Base-by-base conservation (phyloP, 1,139 yeast species). In the Protomyces arabidopsidicola region DNA sequence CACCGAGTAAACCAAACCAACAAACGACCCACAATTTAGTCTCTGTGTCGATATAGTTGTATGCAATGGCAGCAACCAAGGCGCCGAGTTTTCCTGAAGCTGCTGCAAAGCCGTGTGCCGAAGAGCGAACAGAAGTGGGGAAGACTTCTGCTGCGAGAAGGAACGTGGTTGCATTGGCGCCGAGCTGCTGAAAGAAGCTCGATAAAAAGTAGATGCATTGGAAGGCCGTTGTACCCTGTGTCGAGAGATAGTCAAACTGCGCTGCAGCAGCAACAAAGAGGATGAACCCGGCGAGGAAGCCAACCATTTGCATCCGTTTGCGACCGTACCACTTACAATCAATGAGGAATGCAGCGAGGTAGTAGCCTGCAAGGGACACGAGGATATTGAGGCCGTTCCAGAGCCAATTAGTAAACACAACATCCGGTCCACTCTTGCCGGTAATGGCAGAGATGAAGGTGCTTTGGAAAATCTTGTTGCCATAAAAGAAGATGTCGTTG, bases 321-420 rank as follows among this genome's bases (percentile, higher is more conserved):
- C 88, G 83, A 69, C 88, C 88, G 65, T 70, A 75, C 63, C 75
- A 68, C 69, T 84, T 71, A 66, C 78, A 76, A 74, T 84, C 88
- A 66, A 84, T 75, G 66, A 84, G 78, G 69, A 85, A 83, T 64
- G 82, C 79, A 36, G 87, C 76, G 65, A 78, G 73, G 84, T 87
- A 84, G 77, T 84, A 84, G 68, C 88, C 88, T 68, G 85, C 87
- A 71, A 84, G 78, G 48, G 87, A 81, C 74, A 86, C 87, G 67
- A 88, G 88, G 77, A 84, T 79, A 74, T 84, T 81, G 75, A 84
- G 83, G 76, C 85, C 77, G 78, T 84, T 84, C 80, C 73, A 83
- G 75, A 72, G 77, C 81, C 78, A 75, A 82, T 95, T 96, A 67
- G 84, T 91, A 95, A 72, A 91, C 87, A 78, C 95, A 85, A 73